phyloP scores from a whole-genome alignment of 2,329 filamentous ascomycete species.

The Ceratocystis papillata region DNA sequence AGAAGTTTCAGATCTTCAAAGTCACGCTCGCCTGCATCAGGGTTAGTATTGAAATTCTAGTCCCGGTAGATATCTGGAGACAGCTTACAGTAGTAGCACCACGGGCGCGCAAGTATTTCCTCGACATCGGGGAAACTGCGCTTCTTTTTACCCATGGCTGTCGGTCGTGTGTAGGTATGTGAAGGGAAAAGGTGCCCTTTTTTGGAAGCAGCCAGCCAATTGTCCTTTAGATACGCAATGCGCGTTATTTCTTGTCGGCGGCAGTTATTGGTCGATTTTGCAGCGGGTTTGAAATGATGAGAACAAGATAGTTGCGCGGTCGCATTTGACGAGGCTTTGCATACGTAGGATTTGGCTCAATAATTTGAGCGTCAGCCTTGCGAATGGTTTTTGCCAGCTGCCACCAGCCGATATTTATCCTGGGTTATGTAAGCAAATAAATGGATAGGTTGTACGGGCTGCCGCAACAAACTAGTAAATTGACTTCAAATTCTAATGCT shows the following conservation, averaged over 20 bases:
- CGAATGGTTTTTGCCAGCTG: not conserved
- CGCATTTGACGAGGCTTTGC: conserved; percentile 9
- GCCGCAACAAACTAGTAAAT: too few species aligned
- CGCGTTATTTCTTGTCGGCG: not conserved
- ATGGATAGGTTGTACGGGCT: too few species aligned
- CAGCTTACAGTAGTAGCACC: conserved; percentile 86
- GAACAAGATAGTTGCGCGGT: not conserved
- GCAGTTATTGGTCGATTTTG: not conserved
- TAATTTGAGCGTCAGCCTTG: conserved; percentile 3
- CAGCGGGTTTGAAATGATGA: not conserved
- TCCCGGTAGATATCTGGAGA: not conserved
- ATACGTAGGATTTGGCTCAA: not conserved
- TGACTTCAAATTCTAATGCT: too few species aligned
- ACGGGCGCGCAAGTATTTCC: conserved; percentile 75
- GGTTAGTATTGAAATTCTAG: not conserved
- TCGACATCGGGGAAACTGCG: conserved; percentile 75
- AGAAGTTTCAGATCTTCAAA: conserved; percentile 96
- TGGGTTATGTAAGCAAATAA: not conserved
- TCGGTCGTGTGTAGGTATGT: not conserved
- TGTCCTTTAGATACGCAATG: not conserved
- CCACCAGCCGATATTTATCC: not conserved
- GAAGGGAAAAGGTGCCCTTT: not conserved
- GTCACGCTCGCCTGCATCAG: conserved; percentile 63
- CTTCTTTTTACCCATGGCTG: conserved; percentile 75
- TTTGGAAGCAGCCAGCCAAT: too few species aligned